A percentile compares a stretch with the other conserved stretches of the same genome.
phyloP scores from a whole-genome alignment of 78 protist genomes.

The Salpingoeca rosetta region DNA sequence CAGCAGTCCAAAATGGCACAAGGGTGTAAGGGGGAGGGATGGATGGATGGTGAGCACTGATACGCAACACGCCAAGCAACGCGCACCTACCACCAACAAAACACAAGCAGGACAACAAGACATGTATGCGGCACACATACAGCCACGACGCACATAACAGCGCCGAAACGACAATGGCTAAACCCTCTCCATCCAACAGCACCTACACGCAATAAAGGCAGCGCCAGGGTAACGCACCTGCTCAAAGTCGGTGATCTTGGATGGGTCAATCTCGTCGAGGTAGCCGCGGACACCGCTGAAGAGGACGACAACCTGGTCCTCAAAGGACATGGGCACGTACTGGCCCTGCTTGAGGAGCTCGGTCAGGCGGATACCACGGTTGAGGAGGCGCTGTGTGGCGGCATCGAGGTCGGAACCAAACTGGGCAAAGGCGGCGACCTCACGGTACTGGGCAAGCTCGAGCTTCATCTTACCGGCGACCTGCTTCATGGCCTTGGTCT shows the following conservation, averaged over 20 bases:
- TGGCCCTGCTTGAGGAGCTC: constrained; percentile 51
- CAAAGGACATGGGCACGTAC: constrained; percentile 42
- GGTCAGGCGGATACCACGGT: constrained; percentile 54
- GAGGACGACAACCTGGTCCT: constrained; percentile 31
- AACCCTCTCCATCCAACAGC: no score
- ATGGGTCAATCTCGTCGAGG: constrained; percentile 42
- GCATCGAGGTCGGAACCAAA: constrained; percentile 67
- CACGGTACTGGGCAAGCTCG: constrained; percentile 71
- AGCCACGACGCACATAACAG: no score
- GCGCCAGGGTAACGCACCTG: no score
- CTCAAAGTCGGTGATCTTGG: constrained; percentile 36
- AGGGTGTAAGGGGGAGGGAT: no score
- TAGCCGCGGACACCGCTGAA: constrained; percentile 53
- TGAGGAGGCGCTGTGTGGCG: constrained; percentile 45
- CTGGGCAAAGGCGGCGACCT: constrained; percentile 75
- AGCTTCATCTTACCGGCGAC: constrained; percentile 60
- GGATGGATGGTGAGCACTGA: no score
- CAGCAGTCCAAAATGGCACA: no score
- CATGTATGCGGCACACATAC: no score
- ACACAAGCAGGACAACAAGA: no score
- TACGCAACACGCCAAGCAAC: no score
- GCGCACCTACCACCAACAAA: no score
- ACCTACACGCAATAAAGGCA: no score
- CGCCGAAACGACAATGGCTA: no score
- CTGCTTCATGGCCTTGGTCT: constrained; percentile 59